Conservation (phyloP, 768 basidiomycete genomes). For the Agrocybe chaxingu region DNA sequence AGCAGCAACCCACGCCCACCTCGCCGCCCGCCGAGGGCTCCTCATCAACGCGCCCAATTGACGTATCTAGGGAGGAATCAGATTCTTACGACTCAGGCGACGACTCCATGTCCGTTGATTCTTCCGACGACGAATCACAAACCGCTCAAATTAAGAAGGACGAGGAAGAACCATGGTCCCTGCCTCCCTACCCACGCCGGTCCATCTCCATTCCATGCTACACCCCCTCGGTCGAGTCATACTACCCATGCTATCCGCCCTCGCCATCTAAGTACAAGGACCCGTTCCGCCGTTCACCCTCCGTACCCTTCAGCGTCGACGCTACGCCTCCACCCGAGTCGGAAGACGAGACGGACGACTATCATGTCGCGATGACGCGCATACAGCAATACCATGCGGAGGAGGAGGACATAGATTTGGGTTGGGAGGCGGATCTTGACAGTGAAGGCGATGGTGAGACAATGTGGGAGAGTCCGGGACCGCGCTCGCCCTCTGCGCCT, state of each 20-base stretch:
- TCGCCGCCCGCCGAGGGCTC: conserved; percentile 21
- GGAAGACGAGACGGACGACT: conserved; percentile 57
- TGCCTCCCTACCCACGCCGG: conserved; percentile 55
- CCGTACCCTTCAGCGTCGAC: conserved; percentile 45
- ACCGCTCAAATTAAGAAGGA: conserved; percentile 16
- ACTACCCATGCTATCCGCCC: conserved; percentile 26
- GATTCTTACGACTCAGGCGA: conserved; percentile 31
- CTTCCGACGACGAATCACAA: conserved; percentile 34
- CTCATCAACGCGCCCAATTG: conserved; percentile 28
- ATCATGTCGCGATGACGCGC: conserved; percentile 41
- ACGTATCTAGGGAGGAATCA: conserved; percentile 37
- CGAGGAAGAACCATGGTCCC: conserved; percentile 43
- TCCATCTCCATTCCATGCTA: conserved; percentile 57
- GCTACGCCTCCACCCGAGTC: conserved; percentile 75
- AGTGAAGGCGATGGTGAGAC: conserved; percentile 60
- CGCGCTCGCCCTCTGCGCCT: conserved; percentile 61
- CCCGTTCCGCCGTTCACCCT: conserved; percentile 53
- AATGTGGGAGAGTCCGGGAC: conserved; percentile 62
- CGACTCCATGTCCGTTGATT: conserved; percentile 42
- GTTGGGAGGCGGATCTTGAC: conserved; percentile 45
- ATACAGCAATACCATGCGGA: conserved; percentile 27
- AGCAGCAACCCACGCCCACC: conserved; percentile 2
- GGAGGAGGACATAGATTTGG: conserved; percentile 30
- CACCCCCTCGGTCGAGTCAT: conserved; percentile 41
- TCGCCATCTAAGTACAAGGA: conserved; percentile 20